Evolutionary conservation across 495 filamentous ascomycete species (phyloP), one percentile per base, ranked within the genome.

Genomic region (Umbilicaria muhlenbergii): DNA sequence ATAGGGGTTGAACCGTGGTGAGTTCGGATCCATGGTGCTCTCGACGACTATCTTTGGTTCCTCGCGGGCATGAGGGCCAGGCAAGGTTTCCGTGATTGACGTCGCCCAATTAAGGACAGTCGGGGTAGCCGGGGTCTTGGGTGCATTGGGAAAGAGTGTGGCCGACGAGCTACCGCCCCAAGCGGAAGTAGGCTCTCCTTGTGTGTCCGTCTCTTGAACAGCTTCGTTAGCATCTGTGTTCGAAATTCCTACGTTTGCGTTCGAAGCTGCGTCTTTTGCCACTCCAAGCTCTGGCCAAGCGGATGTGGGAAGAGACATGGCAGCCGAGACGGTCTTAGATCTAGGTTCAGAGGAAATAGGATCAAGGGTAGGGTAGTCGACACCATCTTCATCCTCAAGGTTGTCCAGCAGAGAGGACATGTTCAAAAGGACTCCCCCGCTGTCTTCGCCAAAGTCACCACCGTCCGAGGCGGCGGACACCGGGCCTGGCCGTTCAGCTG

Each of bases 341-440:
- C 24, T 10, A 6, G 8, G 24, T 8, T 1, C 2, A 28, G 24
- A 6, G 24, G 24, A 28, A 28, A 1, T 10, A 28, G 24, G 24
- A 8, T 3, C 5, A 11, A 16, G 13, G 13, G 24, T 6, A 14
- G 47, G 5, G 37, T 43, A 45, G 37, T 55, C 48, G 3, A 50
- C 48, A 19, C 43, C 48, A 16, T 44, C 35, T 32, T 36, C 34
- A 34, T 42, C 48, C 7, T 57, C 47, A 32, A 36, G 4, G 17
- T 47, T 28, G 24, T 28, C 24, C 3, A 28, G 17, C 1, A 19
- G 14, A 5, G 43, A 44, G 15, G 49, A 43, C 18, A 44, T 8
- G 2, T 36, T 40, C 17, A 45, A 33, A 1, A 24, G 15, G 0
- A 15, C 5, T 18, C 44, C 47, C 12, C 47, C 51, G 1, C 52